Base-by-base conservation (phyloP, 441 rosid species). In the Erodium chrysanthum region DNA sequence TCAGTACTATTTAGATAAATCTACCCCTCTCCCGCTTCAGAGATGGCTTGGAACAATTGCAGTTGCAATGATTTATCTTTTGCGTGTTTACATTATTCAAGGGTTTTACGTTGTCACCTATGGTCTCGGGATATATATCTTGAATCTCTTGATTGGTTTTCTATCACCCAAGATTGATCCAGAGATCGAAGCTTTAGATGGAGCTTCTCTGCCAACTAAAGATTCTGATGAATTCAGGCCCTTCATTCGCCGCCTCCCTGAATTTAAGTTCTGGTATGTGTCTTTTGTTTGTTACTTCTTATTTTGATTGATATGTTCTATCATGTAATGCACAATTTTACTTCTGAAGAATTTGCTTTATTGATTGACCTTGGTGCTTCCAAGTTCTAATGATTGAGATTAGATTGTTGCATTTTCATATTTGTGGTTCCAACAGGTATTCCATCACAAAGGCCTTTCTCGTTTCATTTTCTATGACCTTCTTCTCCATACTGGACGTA, bases 361-460 rank as follows among this genome's bases (percentile, higher is more conserved):
- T 18, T 10, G 27, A 20, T 56, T 56, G 27, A 20, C 27, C 14
- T 56, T 21, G 27, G 8, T 56, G 14, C 62, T 58, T 9, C 25
- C 12, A 22, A 10, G 4, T 58, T 20, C 2, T 58, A 58, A 22
- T 3, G 62, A 58, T 58, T 58, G 8, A 10, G 27, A 58, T 20
- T 58, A 7, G 61, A 8, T 56, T 21, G 14, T 21, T 56, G 61
- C 3, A 56, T 56, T 56, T 56, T 56, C 61, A 8, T 10, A 18
- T 56, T 37, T 37, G 11, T 10, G 44, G 44, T 21, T 20, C 14
- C 62, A 2, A 58, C 77, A 84, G 93, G 89, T 82, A 89, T 71
- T 75, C 91, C 65, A 80, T 89, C 73, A 89, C 89, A 18, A 85
- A 84, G 81, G 96, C 96, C 3, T 78, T 83, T 73, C 77, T 80